phyloP scores from a whole-genome alignment of 495 filamentous ascomycete species.

The Echria macrotheca region DNA sequence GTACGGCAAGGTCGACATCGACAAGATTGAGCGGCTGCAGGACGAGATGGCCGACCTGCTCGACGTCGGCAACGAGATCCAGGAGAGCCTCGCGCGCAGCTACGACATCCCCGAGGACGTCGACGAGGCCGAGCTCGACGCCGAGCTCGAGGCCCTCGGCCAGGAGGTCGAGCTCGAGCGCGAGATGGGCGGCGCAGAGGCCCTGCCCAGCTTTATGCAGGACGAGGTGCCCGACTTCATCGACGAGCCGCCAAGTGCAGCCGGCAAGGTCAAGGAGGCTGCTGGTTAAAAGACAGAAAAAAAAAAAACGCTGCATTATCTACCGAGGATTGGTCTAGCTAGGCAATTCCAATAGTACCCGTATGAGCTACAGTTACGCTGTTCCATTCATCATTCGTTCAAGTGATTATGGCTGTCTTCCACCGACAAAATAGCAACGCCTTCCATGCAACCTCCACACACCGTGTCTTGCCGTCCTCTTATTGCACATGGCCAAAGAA shows the following conservation, averaged over 20 bases:
- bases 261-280: slow-evolving; percentile 72
- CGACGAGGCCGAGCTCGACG: slow-evolving; percentile 95
- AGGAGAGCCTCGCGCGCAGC: slow-evolving; percentile 87
- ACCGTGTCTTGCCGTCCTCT: not conserved
- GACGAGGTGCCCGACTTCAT: slow-evolving; percentile 84
- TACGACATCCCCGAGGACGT: slow-evolving; percentile 98
- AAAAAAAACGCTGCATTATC: too few species aligned
- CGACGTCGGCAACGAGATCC: slow-evolving; percentile 97
- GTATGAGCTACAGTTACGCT: too few species aligned
- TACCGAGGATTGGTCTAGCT: too few species aligned
- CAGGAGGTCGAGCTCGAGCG: slow-evolving; percentile 77
- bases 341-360: too few species aligned
- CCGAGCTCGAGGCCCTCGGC: slow-evolving; percentile 89
- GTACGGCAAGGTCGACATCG: slow-evolving; percentile 94
- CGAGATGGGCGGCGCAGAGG: slow-evolving; percentile 51
- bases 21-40: slow-evolving; percentile 96
- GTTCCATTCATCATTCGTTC: not conserved
- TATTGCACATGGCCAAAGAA: slow-evolving; percentile 61
- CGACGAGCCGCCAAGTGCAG: slow-evolving; percentile 65
- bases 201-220: slow-evolving; percentile 79
- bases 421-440: not conserved
- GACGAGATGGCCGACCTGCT: slow-evolving; percentile 99
- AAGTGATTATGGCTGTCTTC: not conserved
- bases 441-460: not conserved
- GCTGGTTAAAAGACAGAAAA: slow-evolving; percentile 52